phyloP scores from a whole-genome alignment of 2,329 filamentous ascomycete genomes.

The Mycosphaerella sp. region DNA sequence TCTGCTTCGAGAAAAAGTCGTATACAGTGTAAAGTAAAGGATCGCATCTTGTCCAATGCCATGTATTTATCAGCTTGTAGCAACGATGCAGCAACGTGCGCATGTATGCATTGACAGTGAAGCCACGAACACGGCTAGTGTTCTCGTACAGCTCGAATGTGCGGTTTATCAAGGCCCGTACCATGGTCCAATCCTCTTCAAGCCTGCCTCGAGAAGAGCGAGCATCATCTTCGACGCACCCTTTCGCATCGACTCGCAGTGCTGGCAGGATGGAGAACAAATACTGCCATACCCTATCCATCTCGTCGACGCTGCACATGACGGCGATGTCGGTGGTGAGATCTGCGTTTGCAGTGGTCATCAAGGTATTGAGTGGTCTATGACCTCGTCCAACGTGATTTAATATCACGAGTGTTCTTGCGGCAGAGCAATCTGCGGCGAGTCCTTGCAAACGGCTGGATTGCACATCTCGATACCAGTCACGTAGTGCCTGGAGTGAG shows the following conservation, averaged over 20 bases:
- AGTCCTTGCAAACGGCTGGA: neutral
- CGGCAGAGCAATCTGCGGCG: neutral
- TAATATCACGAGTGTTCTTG: conserved; percentile 45
- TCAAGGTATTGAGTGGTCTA: conserved; percentile 36
- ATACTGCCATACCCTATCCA: conserved; percentile 39
- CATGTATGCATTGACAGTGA: conserved; percentile 52
- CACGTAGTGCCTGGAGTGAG: conserved; percentile 33
- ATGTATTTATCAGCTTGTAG: conserved; percentile 47
- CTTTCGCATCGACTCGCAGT: conserved; percentile 47
- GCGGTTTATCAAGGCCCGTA: conserved; percentile 43
- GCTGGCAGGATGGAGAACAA: conserved; percentile 51
- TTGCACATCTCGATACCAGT: conserved; percentile 38
- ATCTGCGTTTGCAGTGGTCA: conserved; percentile 39
- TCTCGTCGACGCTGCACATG: conserved; percentile 25
- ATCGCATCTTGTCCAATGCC: conserved; percentile 55
- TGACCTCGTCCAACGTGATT: conserved; percentile 38
- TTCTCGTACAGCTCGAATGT: conserved; percentile 44
- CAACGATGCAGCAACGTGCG: conserved; percentile 49
- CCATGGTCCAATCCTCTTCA: conserved; percentile 47
- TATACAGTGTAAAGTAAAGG: conserved; percentile 49
- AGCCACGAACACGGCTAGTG: conserved; percentile 36
- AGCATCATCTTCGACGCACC: conserved; percentile 32
- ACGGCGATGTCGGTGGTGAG: conserved; percentile 24
- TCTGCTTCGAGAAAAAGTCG: conserved; percentile 54
- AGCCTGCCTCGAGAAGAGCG: conserved; percentile 27